Conservation (phyloP, 129 eudicot genomes). For the Sambucus nigra region DNA sequence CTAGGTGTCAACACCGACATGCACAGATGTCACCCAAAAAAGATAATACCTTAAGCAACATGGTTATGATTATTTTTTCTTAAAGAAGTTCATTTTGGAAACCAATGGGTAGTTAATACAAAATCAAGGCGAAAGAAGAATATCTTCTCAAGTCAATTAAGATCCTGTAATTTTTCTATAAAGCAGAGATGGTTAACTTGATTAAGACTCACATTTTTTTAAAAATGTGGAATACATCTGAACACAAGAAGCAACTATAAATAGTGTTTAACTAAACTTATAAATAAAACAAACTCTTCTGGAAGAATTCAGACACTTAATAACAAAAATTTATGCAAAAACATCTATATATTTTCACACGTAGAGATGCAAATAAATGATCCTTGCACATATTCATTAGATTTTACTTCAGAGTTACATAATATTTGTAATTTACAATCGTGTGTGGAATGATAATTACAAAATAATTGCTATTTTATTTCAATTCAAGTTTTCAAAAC, state of each 20-base stretch:
- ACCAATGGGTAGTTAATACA: background rate
- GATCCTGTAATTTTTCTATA: background rate
- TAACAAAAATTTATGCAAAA: background rate
- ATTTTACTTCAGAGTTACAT: too few relatives aligned
- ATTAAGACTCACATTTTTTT: background rate
- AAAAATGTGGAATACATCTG: background rate
- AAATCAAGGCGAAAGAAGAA: background rate
- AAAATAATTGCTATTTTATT: too few relatives aligned
- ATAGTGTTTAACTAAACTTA: background rate
- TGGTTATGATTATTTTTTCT: slow-evolving; percentile 22
- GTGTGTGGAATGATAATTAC: too few relatives aligned
- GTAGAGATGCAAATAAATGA: too few relatives aligned
- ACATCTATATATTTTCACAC: too few relatives aligned
- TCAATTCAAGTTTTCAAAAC: too few relatives aligned
- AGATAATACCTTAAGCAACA: slow-evolving; percentile 20
- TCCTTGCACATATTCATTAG: too few relatives aligned
- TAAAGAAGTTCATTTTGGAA: slow-evolving; percentile 6
- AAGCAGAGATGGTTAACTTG: background rate
- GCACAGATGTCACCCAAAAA: too few relatives aligned
- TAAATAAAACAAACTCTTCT: background rate
- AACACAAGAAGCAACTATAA: background rate
- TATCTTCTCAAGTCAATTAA: background rate
- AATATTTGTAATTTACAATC: too few relatives aligned
- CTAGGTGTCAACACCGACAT: too few relatives aligned
- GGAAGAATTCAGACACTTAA: too few relatives aligned